Evolutionary conservation across 2,329 filamentous ascomycete species (phyloP).

Genomic region (Arthrobotrys iridis): DNA sequence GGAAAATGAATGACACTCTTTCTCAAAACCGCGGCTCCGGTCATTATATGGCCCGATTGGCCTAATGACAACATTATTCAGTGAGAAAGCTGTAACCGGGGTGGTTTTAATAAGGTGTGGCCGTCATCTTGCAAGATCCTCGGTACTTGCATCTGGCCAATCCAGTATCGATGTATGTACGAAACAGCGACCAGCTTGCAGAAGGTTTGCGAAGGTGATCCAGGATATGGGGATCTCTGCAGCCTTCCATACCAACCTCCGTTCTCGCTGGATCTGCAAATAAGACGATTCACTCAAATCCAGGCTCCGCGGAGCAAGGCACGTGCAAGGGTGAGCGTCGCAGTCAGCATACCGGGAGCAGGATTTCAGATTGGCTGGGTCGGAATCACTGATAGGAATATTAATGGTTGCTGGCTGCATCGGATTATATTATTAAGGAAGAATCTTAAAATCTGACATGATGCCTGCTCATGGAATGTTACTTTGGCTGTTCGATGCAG

Average conservation of each 20-base stretch:
- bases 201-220: constrained; percentile 20
- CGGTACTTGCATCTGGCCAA: constrained; percentile 34
- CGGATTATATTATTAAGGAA: constrained; percentile 24
- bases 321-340: constrained; percentile 19
- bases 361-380: constrained; percentile 29
- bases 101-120: background rate
- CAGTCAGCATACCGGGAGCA: constrained; percentile 19
- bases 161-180: constrained; percentile 14
- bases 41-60: constrained; percentile 12
- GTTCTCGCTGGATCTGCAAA: constrained; percentile 42
- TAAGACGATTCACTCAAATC: constrained; percentile 35
- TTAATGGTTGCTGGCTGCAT: constrained; percentile 19
- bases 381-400: constrained; percentile 9
- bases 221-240: constrained; percentile 45
- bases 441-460: constrained; percentile 47
- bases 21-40: background rate
- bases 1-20: background rate
- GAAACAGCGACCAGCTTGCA: constrained; percentile 18
- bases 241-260: constrained; percentile 39
- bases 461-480: constrained; percentile 43
- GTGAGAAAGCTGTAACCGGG: background rate
- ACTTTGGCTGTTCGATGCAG: constrained; percentile 12
- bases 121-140: constrained; percentile 39
- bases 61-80: background rate
- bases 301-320: constrained; percentile 48